A percentile compares a stretch with the other conserved stretches of the same genome.
Conservation (phyloP, 208 protist species). For the Leishmania aethiopica region DNA sequence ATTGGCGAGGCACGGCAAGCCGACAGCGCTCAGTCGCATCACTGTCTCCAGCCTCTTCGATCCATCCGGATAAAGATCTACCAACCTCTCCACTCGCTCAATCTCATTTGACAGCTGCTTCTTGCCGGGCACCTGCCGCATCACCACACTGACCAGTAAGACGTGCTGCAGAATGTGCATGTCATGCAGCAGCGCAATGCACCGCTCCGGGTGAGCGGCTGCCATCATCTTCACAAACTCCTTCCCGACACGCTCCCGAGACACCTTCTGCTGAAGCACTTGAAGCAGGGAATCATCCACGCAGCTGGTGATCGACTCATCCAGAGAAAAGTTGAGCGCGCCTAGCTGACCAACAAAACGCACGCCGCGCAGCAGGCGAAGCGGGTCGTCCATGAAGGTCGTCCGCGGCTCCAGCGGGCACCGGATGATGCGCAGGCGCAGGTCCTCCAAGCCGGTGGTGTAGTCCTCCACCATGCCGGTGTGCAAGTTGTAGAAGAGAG, state of each 20-base stretch:
- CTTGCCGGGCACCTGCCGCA: conserved; percentile 44
- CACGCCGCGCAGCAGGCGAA: conserved; percentile 93
- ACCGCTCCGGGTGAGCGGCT: conserved; percentile 51
- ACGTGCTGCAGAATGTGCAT: conserved; percentile 70
- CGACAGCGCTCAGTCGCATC: conserved; percentile 34
- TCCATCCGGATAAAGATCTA: conserved; percentile 19
- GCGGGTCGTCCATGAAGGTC: conserved; percentile 94
- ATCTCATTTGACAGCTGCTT: conserved; percentile 46
- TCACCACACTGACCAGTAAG: conserved; percentile 64
- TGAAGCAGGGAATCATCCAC: conserved; percentile 61
- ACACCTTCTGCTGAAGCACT: conserved; percentile 77
- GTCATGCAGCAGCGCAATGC: conserved; percentile 57
- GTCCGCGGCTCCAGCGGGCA: conserved; percentile 86
- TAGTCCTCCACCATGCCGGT: conserved; percentile 95
- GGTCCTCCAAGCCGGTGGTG: conserved; percentile 91
- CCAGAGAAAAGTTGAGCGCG: conserved; percentile 83
- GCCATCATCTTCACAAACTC: conserved; percentile 87
- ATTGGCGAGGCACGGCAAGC: conserved; percentile 39
- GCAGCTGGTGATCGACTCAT: conserved; percentile 48
- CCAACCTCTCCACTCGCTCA: conserved; percentile 42
- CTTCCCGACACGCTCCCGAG: conserved; percentile 84
- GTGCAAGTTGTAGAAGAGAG: conserved; percentile 99
- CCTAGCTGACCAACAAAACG: conserved; percentile 92
- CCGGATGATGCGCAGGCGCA: conserved; percentile 83
- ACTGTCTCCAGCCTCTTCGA: conserved; percentile 22